Conservation (phyloP, 345 rosid species). For the Melaleuca alternifolia region DNA sequence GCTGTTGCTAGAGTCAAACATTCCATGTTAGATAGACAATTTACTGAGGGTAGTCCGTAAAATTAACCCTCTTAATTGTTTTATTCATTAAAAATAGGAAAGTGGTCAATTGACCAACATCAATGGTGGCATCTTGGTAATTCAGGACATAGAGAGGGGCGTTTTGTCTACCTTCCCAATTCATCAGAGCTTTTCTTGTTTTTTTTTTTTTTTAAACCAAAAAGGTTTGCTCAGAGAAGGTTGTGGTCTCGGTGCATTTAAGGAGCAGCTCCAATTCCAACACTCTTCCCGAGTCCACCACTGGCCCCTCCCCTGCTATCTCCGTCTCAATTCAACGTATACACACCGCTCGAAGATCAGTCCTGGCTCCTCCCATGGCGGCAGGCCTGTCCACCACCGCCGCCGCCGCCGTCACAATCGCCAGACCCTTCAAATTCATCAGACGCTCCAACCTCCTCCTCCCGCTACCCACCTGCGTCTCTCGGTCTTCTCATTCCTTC, state of each 20-base stretch:
- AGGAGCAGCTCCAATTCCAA: neutral
- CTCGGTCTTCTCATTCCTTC: slow-evolving; percentile 2
- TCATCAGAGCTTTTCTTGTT: neutral
- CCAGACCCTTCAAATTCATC: slow-evolving; percentile 27
- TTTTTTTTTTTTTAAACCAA: neutral
- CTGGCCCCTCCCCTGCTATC: neutral
- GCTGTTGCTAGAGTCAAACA: neutral
- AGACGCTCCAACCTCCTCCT: slow-evolving; percentile 7
- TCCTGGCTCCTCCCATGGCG: slow-evolving; percentile 39
- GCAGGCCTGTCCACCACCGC: slow-evolving; percentile 47
- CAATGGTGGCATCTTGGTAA: neutral
- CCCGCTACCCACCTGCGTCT: slow-evolving; percentile 16
- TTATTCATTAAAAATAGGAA: neutral
- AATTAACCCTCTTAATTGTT: too few relatives aligned
- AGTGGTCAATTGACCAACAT: neutral
- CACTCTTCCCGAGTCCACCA: neutral
- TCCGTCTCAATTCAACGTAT: neutral
- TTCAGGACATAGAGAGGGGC: neutral
- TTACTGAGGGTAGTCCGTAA: neutral
- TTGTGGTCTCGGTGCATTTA: neutral
- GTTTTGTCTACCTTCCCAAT: neutral
- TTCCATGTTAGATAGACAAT: neutral
- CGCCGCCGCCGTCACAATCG: slow-evolving; percentile 23
- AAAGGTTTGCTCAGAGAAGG: neutral
- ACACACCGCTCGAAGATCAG: neutral